phyloP scores from a whole-genome alignment of 1,139 yeast species.

The Nakaseomyces kungkrabaensis region DNA sequence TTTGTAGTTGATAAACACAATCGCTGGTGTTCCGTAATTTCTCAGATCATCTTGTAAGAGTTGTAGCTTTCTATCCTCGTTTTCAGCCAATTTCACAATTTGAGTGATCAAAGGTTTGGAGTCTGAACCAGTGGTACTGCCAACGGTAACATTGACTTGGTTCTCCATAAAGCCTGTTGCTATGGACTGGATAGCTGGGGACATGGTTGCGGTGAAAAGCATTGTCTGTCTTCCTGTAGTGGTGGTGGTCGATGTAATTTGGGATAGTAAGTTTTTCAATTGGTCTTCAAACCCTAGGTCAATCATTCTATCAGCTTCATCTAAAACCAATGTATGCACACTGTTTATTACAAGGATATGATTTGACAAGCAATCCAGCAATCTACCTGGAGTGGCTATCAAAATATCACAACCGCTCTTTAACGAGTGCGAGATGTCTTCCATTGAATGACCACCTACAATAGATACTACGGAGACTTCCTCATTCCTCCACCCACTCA shows the following conservation, averaged over 20 bases:
- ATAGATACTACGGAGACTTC: slow-evolving; percentile 50
- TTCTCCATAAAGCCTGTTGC: slow-evolving; percentile 49
- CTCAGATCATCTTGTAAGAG: slow-evolving; percentile 12
- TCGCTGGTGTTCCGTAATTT: slow-evolving; percentile 46
- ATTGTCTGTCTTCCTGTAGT: slow-evolving; percentile 42
- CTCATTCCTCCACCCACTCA: slow-evolving; percentile 26
- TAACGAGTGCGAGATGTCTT: slow-evolving; percentile 55
- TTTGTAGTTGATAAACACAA: slow-evolving; percentile 73
- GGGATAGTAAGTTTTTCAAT: slow-evolving; percentile 46
- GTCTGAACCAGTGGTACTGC: slow-evolving; percentile 44
- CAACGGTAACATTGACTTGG: slow-evolving; percentile 61
- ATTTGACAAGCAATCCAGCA: slow-evolving; percentile 69
- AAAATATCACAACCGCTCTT: slow-evolving; percentile 67
- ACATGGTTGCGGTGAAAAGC: slow-evolving; percentile 94
- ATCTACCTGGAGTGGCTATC: slow-evolving; percentile 90
- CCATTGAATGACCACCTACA: slow-evolving; percentile 86
- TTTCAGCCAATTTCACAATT: slow-evolving; percentile 37
- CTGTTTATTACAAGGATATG: slow-evolving; percentile 49
- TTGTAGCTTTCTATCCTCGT: slow-evolving; percentile 39
- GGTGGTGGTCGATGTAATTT: slow-evolving; percentile 12
- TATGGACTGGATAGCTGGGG: slow-evolving; percentile 58
- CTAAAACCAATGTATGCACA: slow-evolving; percentile 66
- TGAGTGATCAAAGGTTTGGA: slow-evolving; percentile 36
- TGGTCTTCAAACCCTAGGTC: slow-evolving; percentile 90
- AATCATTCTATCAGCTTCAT: slow-evolving; percentile 93